phyloP scores from a whole-genome alignment of 495 filamentous ascomycete genomes.

The Hypoxylon subgilvum region DNA sequence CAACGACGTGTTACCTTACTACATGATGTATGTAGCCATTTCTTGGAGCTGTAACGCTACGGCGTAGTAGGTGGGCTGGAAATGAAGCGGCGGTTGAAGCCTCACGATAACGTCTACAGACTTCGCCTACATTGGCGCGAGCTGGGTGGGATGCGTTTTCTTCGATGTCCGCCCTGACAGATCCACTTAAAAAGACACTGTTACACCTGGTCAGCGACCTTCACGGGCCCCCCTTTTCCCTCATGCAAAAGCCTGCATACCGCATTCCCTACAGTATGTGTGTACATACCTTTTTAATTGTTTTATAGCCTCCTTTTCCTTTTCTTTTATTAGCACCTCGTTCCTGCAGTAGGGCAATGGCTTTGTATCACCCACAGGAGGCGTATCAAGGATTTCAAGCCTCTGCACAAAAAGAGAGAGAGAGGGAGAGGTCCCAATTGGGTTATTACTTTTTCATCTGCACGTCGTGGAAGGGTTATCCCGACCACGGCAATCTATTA shows the following conservation, averaged over 20 bases:
- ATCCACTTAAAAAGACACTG: slow-evolving; percentile 33
- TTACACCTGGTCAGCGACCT: slow-evolving; percentile 26
- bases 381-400: background rate
- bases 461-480: slow-evolving; percentile 16
- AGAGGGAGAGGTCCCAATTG: background rate
- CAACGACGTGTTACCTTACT: slow-evolving; percentile 5
- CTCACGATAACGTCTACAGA: slow-evolving; percentile 21
- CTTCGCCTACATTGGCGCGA: slow-evolving; percentile 8
- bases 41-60: slow-evolving; percentile 13
- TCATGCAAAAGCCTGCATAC: slow-evolving; percentile 23
- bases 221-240: slow-evolving; percentile 10
- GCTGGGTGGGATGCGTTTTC: slow-evolving; percentile 16
- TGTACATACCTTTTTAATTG: slow-evolving; percentile 5
- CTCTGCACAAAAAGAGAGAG: slow-evolving; percentile 3
- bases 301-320: slow-evolving; percentile 11
- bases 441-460: slow-evolving; percentile 12
- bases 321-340: slow-evolving; percentile 38
- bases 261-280: slow-evolving; percentile 7
- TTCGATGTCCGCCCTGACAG: slow-evolving; percentile 15
- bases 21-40: too few relatives aligned
- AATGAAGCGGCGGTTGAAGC: slow-evolving; percentile 26
- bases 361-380: slow-evolving; percentile 24
- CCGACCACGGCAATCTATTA: slow-evolving; percentile 13
- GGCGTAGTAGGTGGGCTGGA: slow-evolving; percentile 12
- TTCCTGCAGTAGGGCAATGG: slow-evolving; percentile 39